Base-by-base conservation (phyloP, 139 green algal species). In the Chlorella sorokiniana region DNA sequence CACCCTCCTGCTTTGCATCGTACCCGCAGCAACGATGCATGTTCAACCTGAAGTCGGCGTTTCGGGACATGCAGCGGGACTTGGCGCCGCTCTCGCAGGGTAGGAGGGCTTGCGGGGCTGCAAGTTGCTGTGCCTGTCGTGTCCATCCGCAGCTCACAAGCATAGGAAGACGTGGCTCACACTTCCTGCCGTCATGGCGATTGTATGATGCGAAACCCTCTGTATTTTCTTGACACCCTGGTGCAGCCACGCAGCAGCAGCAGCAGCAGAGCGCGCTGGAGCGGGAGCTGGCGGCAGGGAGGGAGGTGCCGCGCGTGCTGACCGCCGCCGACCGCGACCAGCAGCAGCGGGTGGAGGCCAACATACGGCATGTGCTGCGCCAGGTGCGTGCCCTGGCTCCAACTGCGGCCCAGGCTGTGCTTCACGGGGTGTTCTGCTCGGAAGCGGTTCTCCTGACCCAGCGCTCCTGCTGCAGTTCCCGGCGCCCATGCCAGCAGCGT, bases 31-130 rank as follows among this genome's bases (percentile, higher is more conserved):
- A 71, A 33, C 80, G 87, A 29, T 90, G 86, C 75, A 82, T 92
- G 76, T 85, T 88, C 70, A 76, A 64, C 52, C 59, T 94, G 3
- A 65, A 76, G 2, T 33, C 73, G 20, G 91, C 87, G 6, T 92
- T 94, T 35, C n/a, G 67, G 5, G 70, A 67, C 29, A 76, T 88
- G 45, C 89, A 92, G 83, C 52, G 20, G 3, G 90, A 94, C 73
- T 69, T 94, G 41, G 87, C 90, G 33, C 90, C 90, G 1, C 48
- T 92, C 59, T 41, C 64, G 8, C 25, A 23, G 33, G 59, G 73
- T 79, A 38, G 37, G 35, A 61, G 69, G 41, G 18, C 14, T 35
- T 37, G 35, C n/a, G 27, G 5, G 6, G 22, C 1, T 33, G 40
- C 35, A 51, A 6, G 16, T 37, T 45, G 33, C 27, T 33, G 31